Evolutionary conservation across 805 yeast species (phyloP).

Genomic region (Maudiozyma saulgeensis): DNA sequence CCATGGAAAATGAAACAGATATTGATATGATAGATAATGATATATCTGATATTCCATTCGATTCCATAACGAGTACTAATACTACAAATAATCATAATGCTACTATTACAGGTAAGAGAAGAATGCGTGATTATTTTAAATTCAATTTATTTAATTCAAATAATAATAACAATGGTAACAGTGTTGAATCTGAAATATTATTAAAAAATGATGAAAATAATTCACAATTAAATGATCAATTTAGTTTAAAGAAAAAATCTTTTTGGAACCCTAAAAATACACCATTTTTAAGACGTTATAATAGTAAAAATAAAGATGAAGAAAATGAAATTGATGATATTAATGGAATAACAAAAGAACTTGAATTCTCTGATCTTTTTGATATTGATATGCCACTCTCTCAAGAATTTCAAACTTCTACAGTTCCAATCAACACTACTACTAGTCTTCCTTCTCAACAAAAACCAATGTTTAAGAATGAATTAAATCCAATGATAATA

Average conservation of each 20-base stretch:
- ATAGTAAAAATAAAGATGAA: not conserved
- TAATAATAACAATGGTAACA: constrained; percentile 4
- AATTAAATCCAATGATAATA: not conserved
- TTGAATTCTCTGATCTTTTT: not conserved
- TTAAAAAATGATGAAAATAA: not conserved
- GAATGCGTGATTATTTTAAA: constrained; percentile 22
- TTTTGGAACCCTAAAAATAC: constrained; percentile 22
- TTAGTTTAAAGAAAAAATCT: constrained; percentile 17
- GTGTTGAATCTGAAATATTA: constrained; percentile 2
- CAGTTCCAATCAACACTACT: not conserved
- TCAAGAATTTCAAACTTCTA: not conserved
- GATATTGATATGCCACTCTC: not conserved
- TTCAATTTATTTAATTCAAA: constrained; percentile 16
- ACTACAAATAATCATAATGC: not conserved
- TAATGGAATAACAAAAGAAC: not conserved
- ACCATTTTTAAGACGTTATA: constrained; percentile 3
- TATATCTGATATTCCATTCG: not conserved
- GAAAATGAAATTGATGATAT: not conserved
- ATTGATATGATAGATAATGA: not conserved
- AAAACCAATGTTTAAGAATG: not conserved
- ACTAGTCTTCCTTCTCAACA: not conserved
- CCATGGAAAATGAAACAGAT: not conserved
- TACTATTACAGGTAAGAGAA: constrained; percentile 5
- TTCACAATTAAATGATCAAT: constrained; percentile 7
- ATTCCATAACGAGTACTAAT: not conserved